Conservation (phyloP, 2,329 filamentous ascomycete species). For the Fusarium luffae region DNA sequence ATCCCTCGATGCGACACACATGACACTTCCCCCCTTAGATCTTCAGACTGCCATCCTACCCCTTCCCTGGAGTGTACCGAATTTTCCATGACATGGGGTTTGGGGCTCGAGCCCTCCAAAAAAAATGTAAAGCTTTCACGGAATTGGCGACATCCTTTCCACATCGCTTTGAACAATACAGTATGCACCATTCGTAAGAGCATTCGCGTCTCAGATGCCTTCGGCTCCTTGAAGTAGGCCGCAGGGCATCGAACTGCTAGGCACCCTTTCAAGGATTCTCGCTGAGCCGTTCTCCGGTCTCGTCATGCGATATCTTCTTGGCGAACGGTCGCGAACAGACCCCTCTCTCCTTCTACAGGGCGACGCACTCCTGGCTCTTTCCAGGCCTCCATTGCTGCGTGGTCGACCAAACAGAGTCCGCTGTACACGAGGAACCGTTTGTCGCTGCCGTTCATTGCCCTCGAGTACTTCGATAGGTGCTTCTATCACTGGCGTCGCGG, state of each 20-base stretch:
- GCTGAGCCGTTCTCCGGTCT: neutral
- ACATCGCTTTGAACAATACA: neutral
- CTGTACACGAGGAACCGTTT: conserved; percentile 14
- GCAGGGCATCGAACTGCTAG: neutral
- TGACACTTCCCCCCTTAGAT: neutral
- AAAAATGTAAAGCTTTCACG: conserved; percentile 1
- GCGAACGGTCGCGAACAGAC: neutral
- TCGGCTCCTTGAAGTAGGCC: neutral
- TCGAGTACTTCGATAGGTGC: conserved; percentile 36
- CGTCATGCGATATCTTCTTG: neutral
- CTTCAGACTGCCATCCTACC: neutral
- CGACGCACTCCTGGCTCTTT: conserved; percentile 25
- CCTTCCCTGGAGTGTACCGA: neutral
- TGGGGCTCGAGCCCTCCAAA: conserved; percentile 7
- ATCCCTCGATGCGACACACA: neutral
- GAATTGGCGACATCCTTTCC: neutral
- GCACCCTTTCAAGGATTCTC: neutral
- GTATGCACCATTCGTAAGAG: neutral
- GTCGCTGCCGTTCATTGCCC: neutral
- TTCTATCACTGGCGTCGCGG: conserved; percentile 46
- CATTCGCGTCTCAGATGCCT: neutral
- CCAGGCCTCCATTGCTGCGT: neutral
- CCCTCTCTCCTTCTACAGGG: neutral
- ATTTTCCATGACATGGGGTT: neutral
- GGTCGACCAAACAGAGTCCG: conserved; percentile 2